Evolutionary conservation across 2,329 filamentous ascomycete genomes (phyloP), one percentile per base, ranked within the genome.

Genomic region (Verticillium dahliae): DNA sequence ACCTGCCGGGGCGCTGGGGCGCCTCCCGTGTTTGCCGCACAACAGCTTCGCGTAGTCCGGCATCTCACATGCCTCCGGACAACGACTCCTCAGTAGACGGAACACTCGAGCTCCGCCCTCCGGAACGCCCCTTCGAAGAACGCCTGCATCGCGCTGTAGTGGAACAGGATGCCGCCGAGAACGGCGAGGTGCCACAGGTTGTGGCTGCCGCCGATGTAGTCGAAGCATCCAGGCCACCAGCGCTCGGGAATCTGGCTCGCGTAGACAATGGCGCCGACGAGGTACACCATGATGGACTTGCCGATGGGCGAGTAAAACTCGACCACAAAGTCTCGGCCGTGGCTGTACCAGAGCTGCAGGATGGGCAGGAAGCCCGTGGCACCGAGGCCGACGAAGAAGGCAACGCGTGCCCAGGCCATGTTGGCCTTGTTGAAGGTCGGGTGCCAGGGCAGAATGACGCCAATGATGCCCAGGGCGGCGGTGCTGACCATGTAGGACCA

Each of bases 181-280:
- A 99, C 95, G 7, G 95, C 95, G 38, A 96, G 77, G 75, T 99
- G 95, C 95, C 95, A 99, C 62, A 99, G 87, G 75, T 99, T 99
- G 77, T 99, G 95, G 74, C 91, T 96, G 56, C 92, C 93, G 45
- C 95, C 95, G 50, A 96, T 83, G 73, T 98, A 98, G 75, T 99
- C 95, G 69, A 99, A 99, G 72, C 90, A 86, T 58, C 95, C 95
- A 0, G 95, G 95, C 68, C 83, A 90, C 90, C 92, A 99, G 64
- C 93, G 84, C 79, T 99, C 95, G 2, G 95, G 95, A 1, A 97
- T 83, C 75, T 97, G 94, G 73, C 89, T 92, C 10, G 93, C 93
- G 72, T 99, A 99, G 58, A 99, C 83, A 55, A 89, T 79, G 3
- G 95, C 95, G 35, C 95, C 95, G 6, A 85, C 74, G 14, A 97